phyloP scores from a whole-genome alignment of 495 filamentous ascomycete species.

The Entonaema liquescens region DNA sequence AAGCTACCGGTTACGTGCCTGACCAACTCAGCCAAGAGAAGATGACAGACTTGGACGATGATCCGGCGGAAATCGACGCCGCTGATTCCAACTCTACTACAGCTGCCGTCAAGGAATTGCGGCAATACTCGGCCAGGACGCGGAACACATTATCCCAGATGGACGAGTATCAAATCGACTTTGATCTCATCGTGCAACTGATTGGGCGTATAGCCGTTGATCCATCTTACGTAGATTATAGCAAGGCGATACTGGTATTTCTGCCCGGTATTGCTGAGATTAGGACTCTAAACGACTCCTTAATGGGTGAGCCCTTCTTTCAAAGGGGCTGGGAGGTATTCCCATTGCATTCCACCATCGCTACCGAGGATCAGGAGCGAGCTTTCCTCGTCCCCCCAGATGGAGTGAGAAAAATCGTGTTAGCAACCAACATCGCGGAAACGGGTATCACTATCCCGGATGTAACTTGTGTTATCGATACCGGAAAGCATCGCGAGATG shows the following conservation, averaged over 20 bases:
- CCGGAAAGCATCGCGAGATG: conserved; percentile 97
- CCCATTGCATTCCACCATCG: conserved; percentile 90
- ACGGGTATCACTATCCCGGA: conserved; percentile 98
- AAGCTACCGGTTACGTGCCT: conserved; percentile 75
- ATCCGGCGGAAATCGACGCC: conserved; percentile 59
- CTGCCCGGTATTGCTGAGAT: conserved; percentile 95
- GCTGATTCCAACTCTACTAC: conserved; percentile 54
- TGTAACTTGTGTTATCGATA: conserved; percentile 93
- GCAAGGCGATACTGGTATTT: conserved; percentile 93
- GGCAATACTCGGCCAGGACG: conserved; percentile 77
- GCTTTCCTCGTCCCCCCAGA: conserved; percentile 86
- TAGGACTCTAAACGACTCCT: conserved; percentile 81
- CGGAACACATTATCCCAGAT: conserved; percentile 74
- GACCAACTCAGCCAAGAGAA: conserved; percentile 60
- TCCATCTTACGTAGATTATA: conserved; percentile 71
- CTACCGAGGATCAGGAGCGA: conserved; percentile 94
- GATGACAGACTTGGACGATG: conserved; percentile 63
- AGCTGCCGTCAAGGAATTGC: conserved; percentile 64
- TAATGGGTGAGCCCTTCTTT: conserved; percentile 76
- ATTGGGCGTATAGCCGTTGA: conserved; percentile 75
- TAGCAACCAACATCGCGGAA: conserved; percentile 96
- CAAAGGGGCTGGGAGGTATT: conserved; percentile 77
- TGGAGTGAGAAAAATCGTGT: conserved; percentile 86
- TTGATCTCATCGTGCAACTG: conserved; percentile 78
- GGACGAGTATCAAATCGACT: conserved; percentile 88